These are phyloP conservation scores for Collybia mongolica DNA, from an alignment of 768 basidiomycete genomes.

Conservation along the genomic window DNA sequence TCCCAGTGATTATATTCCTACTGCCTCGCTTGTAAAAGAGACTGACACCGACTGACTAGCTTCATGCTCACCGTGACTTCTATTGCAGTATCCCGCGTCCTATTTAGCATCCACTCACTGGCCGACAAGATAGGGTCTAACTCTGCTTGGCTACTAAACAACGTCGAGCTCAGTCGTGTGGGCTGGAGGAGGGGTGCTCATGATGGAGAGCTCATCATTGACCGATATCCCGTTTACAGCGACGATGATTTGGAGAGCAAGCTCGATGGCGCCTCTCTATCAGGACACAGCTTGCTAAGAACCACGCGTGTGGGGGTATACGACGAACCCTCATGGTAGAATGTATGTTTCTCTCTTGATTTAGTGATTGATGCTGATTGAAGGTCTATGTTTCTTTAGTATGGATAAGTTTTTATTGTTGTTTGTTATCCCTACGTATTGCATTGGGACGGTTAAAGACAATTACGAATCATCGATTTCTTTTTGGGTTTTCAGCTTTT, in stretches of 20 bases:
- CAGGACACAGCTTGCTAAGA: slow-evolving; percentile 4
- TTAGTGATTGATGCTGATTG: too few relatives aligned
- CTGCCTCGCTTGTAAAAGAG: neutral
- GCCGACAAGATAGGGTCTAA: slow-evolving; percentile 39
- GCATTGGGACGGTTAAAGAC: too few relatives aligned
- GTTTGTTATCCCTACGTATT: too few relatives aligned
- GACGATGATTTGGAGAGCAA: slow-evolving; percentile 12
- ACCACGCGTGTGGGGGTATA: slow-evolving; percentile 14
- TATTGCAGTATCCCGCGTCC: slow-evolving; percentile 25
- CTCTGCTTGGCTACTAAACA: slow-evolving; percentile 41
- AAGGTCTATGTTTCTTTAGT: too few relatives aligned
- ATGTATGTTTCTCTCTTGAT: neutral
- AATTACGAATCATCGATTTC: too few relatives aligned
- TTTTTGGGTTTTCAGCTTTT: too few relatives aligned
- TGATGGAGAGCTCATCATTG: slow-evolving; percentile 37
- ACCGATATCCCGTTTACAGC: slow-evolving; percentile 14
- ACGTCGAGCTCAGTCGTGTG: slow-evolving; percentile 43
- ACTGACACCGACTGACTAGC: slow-evolving; percentile 9
- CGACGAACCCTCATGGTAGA: slow-evolving; percentile 10
- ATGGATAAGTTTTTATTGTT: too few relatives aligned
- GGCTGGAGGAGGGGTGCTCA: slow-evolving; percentile 32
- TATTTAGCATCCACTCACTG: slow-evolving; percentile 35
- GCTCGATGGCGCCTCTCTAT: neutral
- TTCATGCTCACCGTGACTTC: slow-evolving; percentile 25
- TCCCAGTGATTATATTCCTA: slow-evolving; percentile 25